Evolutionary conservation across 345 rosid species (phyloP).

Genomic region (Eucalyptus brandiana): DNA sequence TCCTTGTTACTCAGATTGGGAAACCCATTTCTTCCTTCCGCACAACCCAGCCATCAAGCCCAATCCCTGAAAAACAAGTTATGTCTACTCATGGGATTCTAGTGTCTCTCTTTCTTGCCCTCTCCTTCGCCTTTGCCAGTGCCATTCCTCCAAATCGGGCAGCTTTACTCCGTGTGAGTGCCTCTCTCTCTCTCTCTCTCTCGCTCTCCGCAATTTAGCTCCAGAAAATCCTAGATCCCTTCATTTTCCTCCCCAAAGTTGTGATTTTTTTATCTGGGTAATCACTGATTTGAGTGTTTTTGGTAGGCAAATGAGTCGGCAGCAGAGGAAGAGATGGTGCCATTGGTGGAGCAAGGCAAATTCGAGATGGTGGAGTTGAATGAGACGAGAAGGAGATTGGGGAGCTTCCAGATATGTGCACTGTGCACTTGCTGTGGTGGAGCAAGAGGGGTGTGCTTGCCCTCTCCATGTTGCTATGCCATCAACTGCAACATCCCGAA

Average conservation of each 20-base stretch:
- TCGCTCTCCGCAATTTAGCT: background rate
- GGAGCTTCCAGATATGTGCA: slow-evolving; percentile 87
- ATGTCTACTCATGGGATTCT: slow-evolving; percentile 14
- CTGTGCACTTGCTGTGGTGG: slow-evolving; percentile 97
- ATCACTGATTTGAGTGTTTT: background rate
- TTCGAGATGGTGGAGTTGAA: slow-evolving; percentile 57
- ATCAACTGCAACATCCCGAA: slow-evolving; percentile 98
- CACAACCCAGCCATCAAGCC: background rate
- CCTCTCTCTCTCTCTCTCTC: background rate
- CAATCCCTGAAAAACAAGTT: background rate
- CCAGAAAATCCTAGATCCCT: background rate
- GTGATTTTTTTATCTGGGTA: slow-evolving; percentile 9
- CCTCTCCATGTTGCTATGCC: slow-evolving; percentile 93
- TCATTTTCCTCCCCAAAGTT: background rate
- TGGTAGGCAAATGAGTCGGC: background rate
- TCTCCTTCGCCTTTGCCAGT: slow-evolving; percentile 10
- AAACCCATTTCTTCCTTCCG: background rate
- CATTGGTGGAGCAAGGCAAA: slow-evolving; percentile 12
- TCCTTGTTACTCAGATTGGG: background rate
- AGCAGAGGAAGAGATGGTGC: slow-evolving; percentile 34
- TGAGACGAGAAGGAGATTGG: slow-evolving; percentile 73
- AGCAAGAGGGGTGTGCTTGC: slow-evolving; percentile 64
- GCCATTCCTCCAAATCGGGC: slow-evolving; percentile 15
- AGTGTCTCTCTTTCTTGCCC: slow-evolving; percentile 6
- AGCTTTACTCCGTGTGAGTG: slow-evolving; percentile 25